Evolutionary conservation across 1,284 basidiomycete genomes (phyloP), one percentile per base, ranked within the genome.

Genomic region (Pyrrhoderma noxium): DNA sequence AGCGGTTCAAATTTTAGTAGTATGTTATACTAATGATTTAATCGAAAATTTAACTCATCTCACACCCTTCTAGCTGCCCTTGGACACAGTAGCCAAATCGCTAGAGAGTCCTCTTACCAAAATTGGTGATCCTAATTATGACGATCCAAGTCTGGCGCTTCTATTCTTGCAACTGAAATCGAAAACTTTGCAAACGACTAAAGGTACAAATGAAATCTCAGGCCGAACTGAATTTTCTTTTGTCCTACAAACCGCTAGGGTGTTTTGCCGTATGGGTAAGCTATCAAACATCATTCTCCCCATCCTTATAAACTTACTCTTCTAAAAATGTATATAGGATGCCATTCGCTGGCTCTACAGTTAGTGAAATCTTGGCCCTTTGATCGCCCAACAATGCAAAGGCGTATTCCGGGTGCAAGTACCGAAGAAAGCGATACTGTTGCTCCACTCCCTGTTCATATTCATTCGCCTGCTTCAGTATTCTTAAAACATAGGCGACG

Each of bases 231-330:
- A 96, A 63, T 96, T 92, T 67, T 93, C 89, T 63, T 97, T 96
- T 65, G 90, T 96, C 3, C 73, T 93, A 37, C 93, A 96, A 67
- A 93, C 91, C 59, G 88, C 91, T 0, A 79, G 90, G 19, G 89
- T 94, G 2, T 92, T 97, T 62, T 89, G 85, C 61, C 75, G 89
- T 49, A 93, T 96, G 92, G 93, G 93, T 91, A 57, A 51, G 82
- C 65, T 3, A n/a, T 31, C 48, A 48, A 36, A 19, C 9, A 13
- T 5, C 11, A 35, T 51, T 40, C 11, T 11, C 43, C n/a, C 36
- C 31, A 42, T 47, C 44, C 46, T 43, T 49, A 36, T 52, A 53
- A n/a, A n/a, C n/a, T n/a, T n/a, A n/a, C n/a, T n/a, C n/a, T 53
- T 41, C 21, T 40, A 34, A 22, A 45, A 49, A 45, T 18, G 39